Percentiles rank a stretch among this genome's conserved stretches.
phyloP scores from a whole-genome alignment of 2,329 filamentous ascomycete species.

The Cadophora sp. region DNA sequence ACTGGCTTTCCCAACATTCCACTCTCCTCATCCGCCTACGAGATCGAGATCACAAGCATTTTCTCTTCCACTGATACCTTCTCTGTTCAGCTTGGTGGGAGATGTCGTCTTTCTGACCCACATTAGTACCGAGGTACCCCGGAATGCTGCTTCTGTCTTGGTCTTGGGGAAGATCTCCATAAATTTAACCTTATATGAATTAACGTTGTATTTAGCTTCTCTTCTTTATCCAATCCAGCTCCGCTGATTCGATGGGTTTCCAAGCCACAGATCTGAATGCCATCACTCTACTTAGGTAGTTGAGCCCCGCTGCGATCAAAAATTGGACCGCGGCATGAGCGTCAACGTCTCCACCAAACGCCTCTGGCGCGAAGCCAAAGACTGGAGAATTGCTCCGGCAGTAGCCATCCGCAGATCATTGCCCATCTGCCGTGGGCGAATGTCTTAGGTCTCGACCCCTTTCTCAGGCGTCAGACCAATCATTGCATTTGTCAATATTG shows the following conservation, averaged over 20 bases:
- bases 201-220: background rate
- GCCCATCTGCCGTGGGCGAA: constrained; percentile 9
- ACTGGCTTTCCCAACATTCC: no score
- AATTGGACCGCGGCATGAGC: background rate
- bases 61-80: background rate
- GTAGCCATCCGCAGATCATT: constrained; percentile 5
- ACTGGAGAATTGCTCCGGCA: background rate
- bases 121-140: constrained; percentile 6
- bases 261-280: background rate
- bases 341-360: constrained; percentile 2
- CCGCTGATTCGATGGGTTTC: constrained; percentile 1
- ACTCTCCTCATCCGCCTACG: background rate
- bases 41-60: background rate
- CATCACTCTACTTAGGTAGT: background rate
- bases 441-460: background rate
- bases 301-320: background rate
- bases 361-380: background rate
- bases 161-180: constrained; percentile 9
- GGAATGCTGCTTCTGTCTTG: background rate
- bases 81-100: background rate
- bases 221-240: background rate
- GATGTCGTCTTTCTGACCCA: constrained; percentile 4
- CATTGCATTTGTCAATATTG: background rate
- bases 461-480: background rate
- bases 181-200: constrained; percentile 14